Conservation (phyloP, 1,139 yeast genomes). For the Hyphopichia fennica region DNA sequence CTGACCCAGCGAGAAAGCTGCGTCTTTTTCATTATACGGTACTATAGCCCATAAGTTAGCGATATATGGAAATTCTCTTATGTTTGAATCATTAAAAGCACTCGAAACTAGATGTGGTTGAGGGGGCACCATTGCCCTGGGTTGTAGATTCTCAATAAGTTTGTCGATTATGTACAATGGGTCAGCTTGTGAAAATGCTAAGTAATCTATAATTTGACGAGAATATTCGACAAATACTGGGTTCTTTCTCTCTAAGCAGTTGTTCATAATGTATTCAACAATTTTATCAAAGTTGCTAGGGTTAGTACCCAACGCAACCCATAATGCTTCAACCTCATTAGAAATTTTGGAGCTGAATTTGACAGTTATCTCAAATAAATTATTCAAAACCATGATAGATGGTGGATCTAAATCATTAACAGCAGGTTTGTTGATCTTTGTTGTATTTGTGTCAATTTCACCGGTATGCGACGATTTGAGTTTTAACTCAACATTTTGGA, state of each 20-base stretch:
- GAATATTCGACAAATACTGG: slow-evolving; percentile 76
- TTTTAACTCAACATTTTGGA: slow-evolving; percentile 70
- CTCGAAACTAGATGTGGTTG: slow-evolving; percentile 21
- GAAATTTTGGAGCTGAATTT: slow-evolving; percentile 71
- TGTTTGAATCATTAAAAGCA: slow-evolving; percentile 9
- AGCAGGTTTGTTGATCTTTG: slow-evolving; percentile 3
- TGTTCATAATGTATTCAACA: slow-evolving; percentile 65
- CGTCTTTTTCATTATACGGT: slow-evolving; percentile 62
- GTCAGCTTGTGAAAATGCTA: slow-evolving; percentile 61
- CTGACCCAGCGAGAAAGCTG: slow-evolving; percentile 86
- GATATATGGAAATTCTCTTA: slow-evolving; percentile 58
- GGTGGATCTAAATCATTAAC: slow-evolving; percentile 36
- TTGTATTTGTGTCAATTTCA: slow-evolving; percentile 3
- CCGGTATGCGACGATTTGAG: slow-evolving; percentile 18
- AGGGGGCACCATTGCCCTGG: slow-evolving; percentile 85
- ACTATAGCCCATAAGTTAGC: slow-evolving; percentile 67
- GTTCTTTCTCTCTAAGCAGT: slow-evolving; percentile 70
- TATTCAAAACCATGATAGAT: slow-evolving; percentile 77
- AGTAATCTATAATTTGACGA: slow-evolving; percentile 76
- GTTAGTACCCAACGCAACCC: slow-evolving; percentile 86
- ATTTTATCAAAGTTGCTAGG: slow-evolving; percentile 71
- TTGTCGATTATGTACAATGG: slow-evolving; percentile 60
- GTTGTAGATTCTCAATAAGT: slow-evolving; percentile 69
- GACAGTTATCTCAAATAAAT: slow-evolving; percentile 81
- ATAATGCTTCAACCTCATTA: slow-evolving; percentile 86